phyloP scores from a whole-genome alignment of 2,329 filamentous ascomycete genomes.

The Hypoxylon sp. region DNA sequence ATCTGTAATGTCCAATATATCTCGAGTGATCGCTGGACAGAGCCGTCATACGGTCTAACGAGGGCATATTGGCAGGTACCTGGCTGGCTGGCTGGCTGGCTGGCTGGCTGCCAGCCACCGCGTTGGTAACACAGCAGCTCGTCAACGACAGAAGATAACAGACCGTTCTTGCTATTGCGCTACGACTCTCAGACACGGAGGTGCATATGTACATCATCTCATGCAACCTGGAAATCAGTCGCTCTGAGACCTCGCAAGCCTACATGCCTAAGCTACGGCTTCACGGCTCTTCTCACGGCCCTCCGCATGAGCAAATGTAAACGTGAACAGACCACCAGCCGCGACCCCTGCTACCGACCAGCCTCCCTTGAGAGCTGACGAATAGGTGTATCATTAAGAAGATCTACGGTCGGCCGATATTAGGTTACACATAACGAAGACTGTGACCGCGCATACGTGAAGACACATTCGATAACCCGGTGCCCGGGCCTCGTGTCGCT shows the following conservation, averaged over 20 bases:
- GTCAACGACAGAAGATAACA: conserved; percentile 22
- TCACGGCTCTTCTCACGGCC: conserved; percentile 22
- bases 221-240: conserved; percentile 29
- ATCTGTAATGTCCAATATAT: conserved; percentile 20
- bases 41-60: conserved; percentile 12
- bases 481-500: conserved; percentile 29
- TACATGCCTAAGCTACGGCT: conserved; percentile 1
- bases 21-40: conserved; percentile 22
- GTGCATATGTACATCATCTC: conserved; percentile 15
- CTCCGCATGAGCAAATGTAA: conserved; percentile 35
- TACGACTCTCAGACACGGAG: conserved; percentile 30
- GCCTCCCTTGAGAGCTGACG: background rate
- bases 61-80: conserved; percentile 28
- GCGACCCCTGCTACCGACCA: background rate
- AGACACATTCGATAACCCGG: conserved; percentile 19
- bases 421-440: conserved; percentile 14
- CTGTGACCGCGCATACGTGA: background rate
- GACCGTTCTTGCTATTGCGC: conserved; percentile 32
- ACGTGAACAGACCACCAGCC: conserved; percentile 30
- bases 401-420: conserved; percentile 25
- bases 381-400: conserved; percentile 4
- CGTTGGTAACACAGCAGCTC: conserved; percentile 27
- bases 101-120: conserved; percentile 9
- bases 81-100: conserved; percentile 3
- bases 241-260: conserved; percentile 34